These are phyloP conservation scores for Raffaelea deltoideospora DNA, from an alignment of 2,329 filamentous ascomycete genomes.

Conservation along the genomic window DNA sequence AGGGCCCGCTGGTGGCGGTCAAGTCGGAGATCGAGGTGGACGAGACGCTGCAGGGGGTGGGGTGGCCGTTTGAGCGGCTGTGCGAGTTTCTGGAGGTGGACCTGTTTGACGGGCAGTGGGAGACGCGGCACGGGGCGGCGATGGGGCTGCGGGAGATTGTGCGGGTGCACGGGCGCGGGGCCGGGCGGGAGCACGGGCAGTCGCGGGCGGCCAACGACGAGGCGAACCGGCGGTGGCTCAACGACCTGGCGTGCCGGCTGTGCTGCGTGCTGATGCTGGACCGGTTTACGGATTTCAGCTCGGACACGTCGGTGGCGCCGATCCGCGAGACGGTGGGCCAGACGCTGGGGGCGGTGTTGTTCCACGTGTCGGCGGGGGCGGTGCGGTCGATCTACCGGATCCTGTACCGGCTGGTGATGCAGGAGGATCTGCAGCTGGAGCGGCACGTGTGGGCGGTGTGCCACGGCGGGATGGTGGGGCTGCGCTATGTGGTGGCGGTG, in stretches of 20 bases:
- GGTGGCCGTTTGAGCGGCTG: constrained; percentile 89
- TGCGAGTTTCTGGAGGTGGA: constrained; percentile 91
- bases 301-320: constrained; percentile 89
- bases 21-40: constrained; percentile 77
- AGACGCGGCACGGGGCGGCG: constrained; percentile 87
- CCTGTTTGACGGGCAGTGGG: constrained; percentile 86
- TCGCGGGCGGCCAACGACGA: constrained; percentile 58
- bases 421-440: constrained; percentile 61
- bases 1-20: constrained; percentile 64
- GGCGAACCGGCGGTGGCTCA: constrained; percentile 73
- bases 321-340: constrained; percentile 94
- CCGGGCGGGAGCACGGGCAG: constrained; percentile 62
- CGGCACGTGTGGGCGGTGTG: constrained; percentile 83
- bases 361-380: constrained; percentile 63
- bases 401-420: constrained; percentile 82
- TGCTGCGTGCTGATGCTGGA: constrained; percentile 96
- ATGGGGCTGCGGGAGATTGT: constrained; percentile 89
- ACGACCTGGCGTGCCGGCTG: constrained; percentile 87
- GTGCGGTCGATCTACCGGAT: constrained; percentile 76
- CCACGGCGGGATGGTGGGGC: constrained; percentile 93
- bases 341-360: constrained; percentile 75
- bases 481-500: constrained; percentile 89
- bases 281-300: constrained; percentile 93
- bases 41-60: constrained; percentile 57
- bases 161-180: constrained; percentile 78